Conservation (phyloP, 192 early-diverging fungal genomes). For the Rhizophagus sp. region DNA sequence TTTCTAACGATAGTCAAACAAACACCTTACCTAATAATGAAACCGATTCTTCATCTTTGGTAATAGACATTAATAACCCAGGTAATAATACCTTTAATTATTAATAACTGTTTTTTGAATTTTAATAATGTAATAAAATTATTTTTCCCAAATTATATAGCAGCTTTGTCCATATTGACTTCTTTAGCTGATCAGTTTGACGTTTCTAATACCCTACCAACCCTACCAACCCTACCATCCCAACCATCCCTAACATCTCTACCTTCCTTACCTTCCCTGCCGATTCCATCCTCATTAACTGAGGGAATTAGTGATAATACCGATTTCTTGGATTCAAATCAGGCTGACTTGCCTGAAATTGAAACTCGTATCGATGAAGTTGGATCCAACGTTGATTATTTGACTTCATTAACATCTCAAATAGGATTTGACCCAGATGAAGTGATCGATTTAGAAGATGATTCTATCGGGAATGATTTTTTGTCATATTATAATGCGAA, state of each 20-base stretch:
- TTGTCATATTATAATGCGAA: constrained; percentile 19
- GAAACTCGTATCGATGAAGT: constrained; percentile 15
- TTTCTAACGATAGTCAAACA: neutral
- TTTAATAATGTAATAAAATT: neutral
- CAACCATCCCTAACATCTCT: neutral
- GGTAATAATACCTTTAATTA: constrained; percentile 4
- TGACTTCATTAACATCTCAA: constrained; percentile 8
- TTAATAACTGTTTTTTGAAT: neutral
- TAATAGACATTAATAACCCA: constrained; percentile 11
- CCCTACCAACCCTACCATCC: neutral
- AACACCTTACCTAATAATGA: neutral
- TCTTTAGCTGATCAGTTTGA: constrained; percentile 24
- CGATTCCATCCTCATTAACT: no score
- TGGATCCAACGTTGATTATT: constrained; percentile 15
- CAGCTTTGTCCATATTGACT: constrained; percentile 4
- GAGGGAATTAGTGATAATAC: neutral
- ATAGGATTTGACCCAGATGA: constrained; percentile 24
- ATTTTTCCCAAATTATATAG: neutral
- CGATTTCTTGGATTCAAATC: constrained; percentile 5
- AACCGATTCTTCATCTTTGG: neutral
- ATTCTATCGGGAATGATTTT: neutral
- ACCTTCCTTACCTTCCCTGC: no score
- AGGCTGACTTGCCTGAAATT: neutral
- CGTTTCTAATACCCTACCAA: constrained; percentile 5
- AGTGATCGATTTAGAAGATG: constrained; percentile 3